These are phyloP conservation scores for Tylopilus sp. DNA, from an alignment of 1,284 basidiomycete species.

Conservation along the genomic window DNA sequence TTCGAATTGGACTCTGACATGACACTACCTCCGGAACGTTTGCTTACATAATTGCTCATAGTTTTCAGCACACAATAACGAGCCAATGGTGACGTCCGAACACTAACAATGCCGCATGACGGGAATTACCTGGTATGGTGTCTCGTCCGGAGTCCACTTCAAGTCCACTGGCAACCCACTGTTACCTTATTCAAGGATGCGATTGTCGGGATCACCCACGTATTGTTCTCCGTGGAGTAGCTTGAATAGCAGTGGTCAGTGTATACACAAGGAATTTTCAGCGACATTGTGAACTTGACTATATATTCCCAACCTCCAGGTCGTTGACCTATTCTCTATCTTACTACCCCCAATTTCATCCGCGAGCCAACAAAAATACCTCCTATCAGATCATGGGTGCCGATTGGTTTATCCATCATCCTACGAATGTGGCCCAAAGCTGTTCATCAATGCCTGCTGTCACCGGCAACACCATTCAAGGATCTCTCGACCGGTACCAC, in stretches of 20 bases:
- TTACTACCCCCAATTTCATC: not conserved
- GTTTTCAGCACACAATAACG: not conserved
- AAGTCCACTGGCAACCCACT: conserved; percentile 7
- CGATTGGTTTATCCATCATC: not conserved
- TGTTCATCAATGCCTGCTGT: not conserved
- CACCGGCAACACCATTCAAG: not conserved
- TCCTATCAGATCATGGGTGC: conserved; percentile 1
- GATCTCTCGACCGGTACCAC: not conserved
- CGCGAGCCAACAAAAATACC: not conserved
- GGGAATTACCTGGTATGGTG: conserved; percentile 14
- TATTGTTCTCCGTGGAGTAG: not conserved
- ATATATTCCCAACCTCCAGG: not conserved
- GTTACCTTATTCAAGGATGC: not conserved
- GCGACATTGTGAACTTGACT: too few species aligned
- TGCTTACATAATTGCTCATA: too few species aligned
- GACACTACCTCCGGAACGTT: not conserved
- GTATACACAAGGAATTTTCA: too few species aligned
- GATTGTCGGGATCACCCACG: conserved; percentile 2
- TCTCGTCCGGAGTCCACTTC: conserved; percentile 40
- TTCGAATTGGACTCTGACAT: conserved; percentile 3
- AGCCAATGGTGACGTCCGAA: too few species aligned
- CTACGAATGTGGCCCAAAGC: not conserved
- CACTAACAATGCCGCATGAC: conserved; percentile 2
- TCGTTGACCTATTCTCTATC: not conserved
- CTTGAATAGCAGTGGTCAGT: conserved; percentile 1